A percentile compares a stretch with the other conserved stretches of the same genome.
phyloP scores from a whole-genome alignment of 2,329 filamentous ascomycete genomes.

The Camillea tinctor region DNA sequence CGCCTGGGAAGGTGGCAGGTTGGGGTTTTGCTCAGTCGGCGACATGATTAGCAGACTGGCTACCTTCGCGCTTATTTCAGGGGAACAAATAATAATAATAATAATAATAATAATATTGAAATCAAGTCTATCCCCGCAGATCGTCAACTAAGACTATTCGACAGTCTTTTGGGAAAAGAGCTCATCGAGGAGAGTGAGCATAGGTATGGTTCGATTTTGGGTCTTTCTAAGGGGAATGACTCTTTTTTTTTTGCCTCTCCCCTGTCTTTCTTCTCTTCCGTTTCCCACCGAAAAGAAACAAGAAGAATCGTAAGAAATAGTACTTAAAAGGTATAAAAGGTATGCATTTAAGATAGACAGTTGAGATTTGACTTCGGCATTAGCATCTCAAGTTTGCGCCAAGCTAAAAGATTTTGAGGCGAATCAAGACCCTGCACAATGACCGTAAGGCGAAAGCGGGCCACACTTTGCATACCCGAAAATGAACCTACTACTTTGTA shows the following conservation, averaged over 20 bases:
- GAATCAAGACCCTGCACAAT: slow-evolving; percentile 10
- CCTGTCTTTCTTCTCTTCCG: not conserved
- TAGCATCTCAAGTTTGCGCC: slow-evolving; percentile 8
- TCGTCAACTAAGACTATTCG: not conserved
- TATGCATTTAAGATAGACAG: not conserved
- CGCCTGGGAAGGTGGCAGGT: slow-evolving; percentile 57
- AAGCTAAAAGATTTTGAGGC: slow-evolving; percentile 8
- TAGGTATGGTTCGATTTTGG: not conserved
- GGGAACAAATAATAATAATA: slow-evolving; percentile 2
- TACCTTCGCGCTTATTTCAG: not conserved
- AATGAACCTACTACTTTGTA: not conserved
- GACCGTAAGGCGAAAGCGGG: slow-evolving; percentile 8
- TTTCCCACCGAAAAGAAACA: not conserved
- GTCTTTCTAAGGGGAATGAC: not conserved
- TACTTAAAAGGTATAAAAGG: not conserved
- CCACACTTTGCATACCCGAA: not conserved
- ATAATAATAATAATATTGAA: slow-evolving; percentile 1
- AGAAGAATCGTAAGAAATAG: too few relatives aligned
- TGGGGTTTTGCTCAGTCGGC: slow-evolving; percentile 22
- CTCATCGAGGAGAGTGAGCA: not conserved
- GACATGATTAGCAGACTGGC: slow-evolving; percentile 21
- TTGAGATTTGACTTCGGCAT: slow-evolving; percentile 1
- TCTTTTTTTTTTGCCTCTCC: not conserved
- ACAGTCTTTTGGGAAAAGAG: not conserved
- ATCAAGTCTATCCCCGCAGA: not conserved